Base-by-base conservation (phyloP, 106 monocot species). In the Dactylorhiza incarnata region DNA sequence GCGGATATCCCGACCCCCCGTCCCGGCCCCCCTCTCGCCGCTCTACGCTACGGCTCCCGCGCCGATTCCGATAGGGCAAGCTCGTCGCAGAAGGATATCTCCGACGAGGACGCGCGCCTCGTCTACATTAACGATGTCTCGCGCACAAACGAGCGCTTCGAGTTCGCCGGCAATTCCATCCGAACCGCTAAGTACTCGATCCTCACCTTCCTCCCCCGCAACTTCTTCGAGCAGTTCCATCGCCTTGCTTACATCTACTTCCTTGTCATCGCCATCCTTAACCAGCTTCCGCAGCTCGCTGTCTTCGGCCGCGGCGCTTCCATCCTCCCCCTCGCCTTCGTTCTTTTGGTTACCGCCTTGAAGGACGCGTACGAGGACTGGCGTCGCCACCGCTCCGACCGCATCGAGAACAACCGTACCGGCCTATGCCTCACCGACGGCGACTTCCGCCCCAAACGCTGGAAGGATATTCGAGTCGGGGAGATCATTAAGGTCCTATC, bases 171-270 rank as follows among this genome's bases (percentile, higher is more conserved):
- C 48, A 94, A 99, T 78, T 83, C 91, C 20, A 89, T 99, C 76
- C 85, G 89, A 24, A 99, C 97, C 47, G 74, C 79, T 58, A 97
- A 97, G 84, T 97, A 97, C 84, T 86, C 90, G n/a, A 17, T 91
- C 29, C 78, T 97, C 77, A 86, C 91, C 67, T 97, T 97, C 87
- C 78, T 97, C 75, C 93, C 93, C 29, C 85, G 89, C 22, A 97
- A 97, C 80, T 87, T 97, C 52, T 97, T 84, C 85, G 97, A 97
- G 84, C 97, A 97, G 78, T 97, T 97, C 82, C 97, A 89, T 81
- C 90, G 97, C 75, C 78, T 87, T 14, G 97, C 97, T 45, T 97
- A 97, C 83, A 49, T 97, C 79, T 97, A 97, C 83, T 97, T 97
- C 84, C 91, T 97, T 66, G 52, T 82, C 69, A 91, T 97, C 61